Evolutionary conservation across 176 grass and related monocot species (phyloP), one percentile per base, ranked within the genome.

Genomic region (Otatea glauca): DNA sequence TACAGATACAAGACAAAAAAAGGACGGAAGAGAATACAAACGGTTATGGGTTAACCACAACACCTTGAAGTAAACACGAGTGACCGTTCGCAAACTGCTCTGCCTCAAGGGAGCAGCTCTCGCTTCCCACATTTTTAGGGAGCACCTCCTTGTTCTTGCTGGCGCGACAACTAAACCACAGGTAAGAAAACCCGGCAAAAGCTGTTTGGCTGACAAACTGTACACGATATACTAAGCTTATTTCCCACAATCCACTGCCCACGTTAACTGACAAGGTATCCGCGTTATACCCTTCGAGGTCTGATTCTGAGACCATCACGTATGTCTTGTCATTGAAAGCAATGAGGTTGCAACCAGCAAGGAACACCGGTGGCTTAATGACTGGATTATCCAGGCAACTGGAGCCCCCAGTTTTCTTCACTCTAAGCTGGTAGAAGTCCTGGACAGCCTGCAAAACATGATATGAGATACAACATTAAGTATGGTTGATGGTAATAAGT

Each of bases 311-410:
- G 65, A 98, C 87, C 80, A 98, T 80, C 43, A 90, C 89, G 10
- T 91, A 99, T 50, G 96, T 84, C 77, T 73, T 86, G 27, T 99
- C 93, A 35, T 99, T 89, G 10, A 99, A 90, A 62, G 88, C 82
- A 39, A 92, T 73, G 13, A 96, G 70, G 7, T 88, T 94, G 34
- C 55, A 78, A 54, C 86, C 53, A 3, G 86, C 50, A 42, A 87
- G 77, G 21, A 90, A 77, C 27, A 87, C 25, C 0, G 83, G 79
- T 81, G 87, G 60, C 43, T 88, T 98, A 20, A 66, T 45, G 37
- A 86, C 60, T 48, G 90, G 76, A 51, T 74, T 90, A 41, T 86
- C 62, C 0, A 72, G 10, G 66, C 37, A 65, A 86, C 51, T 81
- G 20, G 55, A 38, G 4, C 25, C 85, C 76, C 15, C 68, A 23